Conservation (phyloP, 257 asterid species). For the Primulina eburnea region DNA sequence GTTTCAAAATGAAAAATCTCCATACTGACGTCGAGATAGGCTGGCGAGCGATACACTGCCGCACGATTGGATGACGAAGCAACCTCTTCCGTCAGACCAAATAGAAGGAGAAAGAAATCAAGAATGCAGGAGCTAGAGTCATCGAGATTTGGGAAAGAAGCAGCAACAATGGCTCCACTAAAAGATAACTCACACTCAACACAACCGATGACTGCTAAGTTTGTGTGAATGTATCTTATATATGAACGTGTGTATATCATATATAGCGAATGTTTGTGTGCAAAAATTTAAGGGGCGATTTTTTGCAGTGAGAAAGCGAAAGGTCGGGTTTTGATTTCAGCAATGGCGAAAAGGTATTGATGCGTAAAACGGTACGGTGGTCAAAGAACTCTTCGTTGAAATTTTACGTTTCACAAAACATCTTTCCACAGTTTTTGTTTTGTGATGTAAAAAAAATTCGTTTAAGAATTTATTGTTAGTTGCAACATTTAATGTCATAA, state of each 20-base stretch:
- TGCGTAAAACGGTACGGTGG: constrained; percentile 26
- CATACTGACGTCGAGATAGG: constrained; percentile 30
- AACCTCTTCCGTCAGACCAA: constrained; percentile 37
- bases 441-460: too few species aligned
- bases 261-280: not conserved
- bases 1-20: not conserved
- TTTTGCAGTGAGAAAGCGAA: not conserved
- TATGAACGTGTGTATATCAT: not conserved
- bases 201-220: not conserved
- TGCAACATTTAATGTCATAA: not conserved
- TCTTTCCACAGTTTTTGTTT: not conserved
- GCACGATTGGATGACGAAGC: constrained; percentile 24
- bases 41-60: constrained; percentile 30
- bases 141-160: constrained; percentile 27
- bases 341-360: constrained; percentile 28
- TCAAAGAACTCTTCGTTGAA: constrained; percentile 22
- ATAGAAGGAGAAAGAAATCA: constrained; percentile 11
- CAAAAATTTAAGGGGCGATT: not conserved
- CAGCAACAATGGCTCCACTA: constrained; percentile 15
- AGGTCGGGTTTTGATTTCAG: constrained; percentile 19
- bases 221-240: not conserved
- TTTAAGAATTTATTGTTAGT: too few species aligned
- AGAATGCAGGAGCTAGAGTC: constrained; percentile 7
- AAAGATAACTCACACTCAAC: constrained; percentile 21
- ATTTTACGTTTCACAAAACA: not conserved